Percentiles rank a stretch among this genome's conserved stretches.
phyloP scores from a whole-genome alignment of 1,284 basidiomycete species.

The Tremellales sp. region DNA sequence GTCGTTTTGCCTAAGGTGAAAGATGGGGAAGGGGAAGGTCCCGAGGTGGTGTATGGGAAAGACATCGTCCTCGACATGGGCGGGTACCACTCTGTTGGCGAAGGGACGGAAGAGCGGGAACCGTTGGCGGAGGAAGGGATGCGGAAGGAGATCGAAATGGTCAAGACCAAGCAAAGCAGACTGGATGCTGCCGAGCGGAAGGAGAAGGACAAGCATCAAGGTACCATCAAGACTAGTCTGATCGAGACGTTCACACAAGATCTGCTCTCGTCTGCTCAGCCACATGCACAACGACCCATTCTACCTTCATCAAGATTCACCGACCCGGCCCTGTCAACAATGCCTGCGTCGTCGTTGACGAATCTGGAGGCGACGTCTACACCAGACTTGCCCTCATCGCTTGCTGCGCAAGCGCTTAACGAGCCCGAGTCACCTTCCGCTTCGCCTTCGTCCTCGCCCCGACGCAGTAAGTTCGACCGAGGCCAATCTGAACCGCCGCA shows the following conservation, averaged over 20 bases:
- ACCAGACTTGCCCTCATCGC: slow-evolving; percentile 9
- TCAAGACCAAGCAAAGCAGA: background rate
- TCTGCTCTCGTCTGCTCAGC: slow-evolving; percentile 22
- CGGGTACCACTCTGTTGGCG: slow-evolving; percentile 46
- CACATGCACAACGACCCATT: slow-evolving; percentile 1
- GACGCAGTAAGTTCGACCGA: slow-evolving; percentile 15
- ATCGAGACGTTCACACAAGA: slow-evolving; percentile 31
- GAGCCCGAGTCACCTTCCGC: background rate
- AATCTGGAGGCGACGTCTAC: background rate
- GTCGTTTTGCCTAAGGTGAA: slow-evolving; percentile 54
- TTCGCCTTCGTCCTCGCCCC: slow-evolving; percentile 5
- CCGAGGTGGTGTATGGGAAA: slow-evolving; percentile 61
- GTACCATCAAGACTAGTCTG: slow-evolving; percentile 4
- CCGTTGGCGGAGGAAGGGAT: slow-evolving; percentile 1
- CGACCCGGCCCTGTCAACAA: background rate
- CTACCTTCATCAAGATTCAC: background rate
- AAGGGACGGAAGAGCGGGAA: background rate
- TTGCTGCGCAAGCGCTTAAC: slow-evolving; percentile 8
- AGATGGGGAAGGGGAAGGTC: slow-evolving; percentile 55
- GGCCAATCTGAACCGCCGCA: slow-evolving; percentile 25
- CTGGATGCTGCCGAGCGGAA: background rate
- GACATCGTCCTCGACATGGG: slow-evolving; percentile 55
- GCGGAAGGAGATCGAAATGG: background rate
- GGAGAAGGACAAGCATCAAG: background rate
- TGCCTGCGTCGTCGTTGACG: background rate